Percentiles rank a stretch among this genome's conserved stretches.
Evolutionary conservation across 1,284 basidiomycete genomes (phyloP).

Genomic region (Sporisorium scitamineum): DNA sequence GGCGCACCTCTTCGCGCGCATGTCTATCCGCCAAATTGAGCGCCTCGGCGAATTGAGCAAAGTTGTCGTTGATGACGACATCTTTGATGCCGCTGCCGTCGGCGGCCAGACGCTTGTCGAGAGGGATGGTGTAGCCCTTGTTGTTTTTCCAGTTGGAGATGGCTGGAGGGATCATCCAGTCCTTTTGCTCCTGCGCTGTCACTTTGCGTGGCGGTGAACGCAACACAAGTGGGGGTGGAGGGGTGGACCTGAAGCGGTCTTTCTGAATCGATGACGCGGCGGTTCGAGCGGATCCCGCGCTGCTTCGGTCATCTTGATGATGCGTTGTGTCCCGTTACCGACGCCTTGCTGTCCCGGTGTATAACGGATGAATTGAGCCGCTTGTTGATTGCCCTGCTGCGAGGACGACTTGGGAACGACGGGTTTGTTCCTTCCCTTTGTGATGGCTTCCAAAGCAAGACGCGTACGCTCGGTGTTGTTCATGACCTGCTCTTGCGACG

Average conservation of each 20-base stretch:
- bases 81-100: slow-evolving; percentile 97
- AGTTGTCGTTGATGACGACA: slow-evolving; percentile 98
- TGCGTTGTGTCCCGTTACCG: slow-evolving; percentile 84
- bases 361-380: slow-evolving; percentile 85
- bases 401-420: slow-evolving; percentile 78
- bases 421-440: slow-evolving; percentile 95
- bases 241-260: slow-evolving; percentile 93
- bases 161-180: slow-evolving; percentile 99
- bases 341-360: slow-evolving; percentile 85
- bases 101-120: slow-evolving; percentile 97
- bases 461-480: slow-evolving; percentile 89
- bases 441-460: slow-evolving; percentile 89
- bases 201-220: slow-evolving; percentile 95
- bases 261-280: slow-evolving; percentile 97
- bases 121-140: slow-evolving; percentile 98
- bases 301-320: slow-evolving; percentile 91
- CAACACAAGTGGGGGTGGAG: slow-evolving; percentile 95
- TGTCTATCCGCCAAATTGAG: slow-evolving; percentile 96
- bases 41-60: slow-evolving; percentile 98
- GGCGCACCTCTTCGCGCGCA: slow-evolving; percentile 96
- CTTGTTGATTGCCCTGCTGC: slow-evolving; percentile 41
- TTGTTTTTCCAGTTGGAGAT: slow-evolving; percentile 99
- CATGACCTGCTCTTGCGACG: slow-evolving; percentile 89
- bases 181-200: slow-evolving; percentile 96
- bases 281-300: slow-evolving; percentile 95